phyloP scores from a whole-genome alignment of 176 grass and related monocot species.

The Oryza coarctata region DNA sequence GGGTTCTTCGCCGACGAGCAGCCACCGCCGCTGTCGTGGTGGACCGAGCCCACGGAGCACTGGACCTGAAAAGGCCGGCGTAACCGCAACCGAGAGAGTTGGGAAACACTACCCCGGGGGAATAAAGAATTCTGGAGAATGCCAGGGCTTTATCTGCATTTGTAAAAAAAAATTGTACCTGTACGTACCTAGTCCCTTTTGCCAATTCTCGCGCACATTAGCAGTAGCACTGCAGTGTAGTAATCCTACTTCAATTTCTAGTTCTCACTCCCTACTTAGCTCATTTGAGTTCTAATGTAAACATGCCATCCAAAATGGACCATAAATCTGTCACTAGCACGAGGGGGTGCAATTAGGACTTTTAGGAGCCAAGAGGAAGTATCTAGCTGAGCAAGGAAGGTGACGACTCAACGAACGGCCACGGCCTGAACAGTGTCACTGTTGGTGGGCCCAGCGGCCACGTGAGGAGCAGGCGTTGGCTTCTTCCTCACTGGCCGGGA shows the following conservation, averaged over 20 bases:
- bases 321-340: not conserved
- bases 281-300: not conserved
- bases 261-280: not conserved
- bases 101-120: not conserved
- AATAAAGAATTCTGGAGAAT: constrained; percentile 33
- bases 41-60: constrained; percentile 51
- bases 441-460: constrained; percentile 25
- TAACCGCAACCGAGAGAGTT: not conserved
- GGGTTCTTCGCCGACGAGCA: constrained; percentile 74
- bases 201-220: constrained; percentile 3
- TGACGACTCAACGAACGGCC: constrained; percentile 17
- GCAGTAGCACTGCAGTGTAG: not conserved
- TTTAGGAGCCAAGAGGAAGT: not conserved
- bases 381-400: not conserved
- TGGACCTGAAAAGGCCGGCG: constrained; percentile 41
- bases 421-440: constrained; percentile 26
- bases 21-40: constrained; percentile 66
- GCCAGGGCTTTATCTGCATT: constrained; percentile 31
- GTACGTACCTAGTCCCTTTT: not conserved
- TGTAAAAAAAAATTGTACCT: constrained; percentile 52
- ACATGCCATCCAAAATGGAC: not conserved
- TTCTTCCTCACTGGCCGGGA: constrained; percentile 20
- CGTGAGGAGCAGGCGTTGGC: constrained; percentile 43
- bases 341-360: not conserved
- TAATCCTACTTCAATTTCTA: not conserved